Evolutionary conservation across 1,284 basidiomycete species (phyloP).

Genomic region (Ceratobasidium papillatum): DNA sequence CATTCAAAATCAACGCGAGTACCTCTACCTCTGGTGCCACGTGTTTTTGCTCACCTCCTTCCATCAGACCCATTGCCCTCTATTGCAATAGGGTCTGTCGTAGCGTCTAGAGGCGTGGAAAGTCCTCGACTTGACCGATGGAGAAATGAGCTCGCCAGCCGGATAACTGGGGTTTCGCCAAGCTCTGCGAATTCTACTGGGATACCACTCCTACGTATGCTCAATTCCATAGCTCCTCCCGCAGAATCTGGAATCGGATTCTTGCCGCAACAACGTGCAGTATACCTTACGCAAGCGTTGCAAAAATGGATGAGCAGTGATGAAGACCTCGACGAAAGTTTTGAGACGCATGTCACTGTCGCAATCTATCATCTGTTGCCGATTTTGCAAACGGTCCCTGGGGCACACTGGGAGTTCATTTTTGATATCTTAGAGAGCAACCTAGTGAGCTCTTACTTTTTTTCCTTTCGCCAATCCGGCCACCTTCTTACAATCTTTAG

Average conservation of each 20-base stretch:
- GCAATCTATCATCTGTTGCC: constrained; percentile 83
- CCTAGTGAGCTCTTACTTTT: constrained; percentile 61
- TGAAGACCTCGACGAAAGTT: constrained; percentile 67
- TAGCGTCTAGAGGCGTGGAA: constrained; percentile 72
- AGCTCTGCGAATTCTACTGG: constrained; percentile 73
- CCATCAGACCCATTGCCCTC: constrained; percentile 70
- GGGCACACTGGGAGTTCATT: constrained; percentile 91
- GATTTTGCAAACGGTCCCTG: constrained; percentile 86
- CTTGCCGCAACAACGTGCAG: constrained; percentile 84
- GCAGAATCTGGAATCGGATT: constrained; percentile 83
- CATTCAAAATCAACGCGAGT: constrained; percentile 66
- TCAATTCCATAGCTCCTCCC: constrained; percentile 82
- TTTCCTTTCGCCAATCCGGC: neutral
- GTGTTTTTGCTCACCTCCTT: neutral
- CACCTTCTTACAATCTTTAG: neutral
- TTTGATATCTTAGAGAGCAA: constrained; percentile 91
- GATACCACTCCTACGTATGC: constrained; percentile 70
- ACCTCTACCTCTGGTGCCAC: constrained; percentile 31
- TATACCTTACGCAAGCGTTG: constrained; percentile 89
- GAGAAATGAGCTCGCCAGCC: constrained; percentile 89
- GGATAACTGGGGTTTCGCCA: constrained; percentile 73
- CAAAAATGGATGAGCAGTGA: constrained; percentile 85
- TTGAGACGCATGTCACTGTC: constrained; percentile 79
- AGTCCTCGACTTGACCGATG: constrained; percentile 80
- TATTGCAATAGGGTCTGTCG: constrained; percentile 69